Percentiles rank a stretch among this genome's conserved stretches.
Evolutionary conservation across 2,329 filamentous ascomycete species (phyloP).

Genomic region (Hypoxylon sp.): DNA sequence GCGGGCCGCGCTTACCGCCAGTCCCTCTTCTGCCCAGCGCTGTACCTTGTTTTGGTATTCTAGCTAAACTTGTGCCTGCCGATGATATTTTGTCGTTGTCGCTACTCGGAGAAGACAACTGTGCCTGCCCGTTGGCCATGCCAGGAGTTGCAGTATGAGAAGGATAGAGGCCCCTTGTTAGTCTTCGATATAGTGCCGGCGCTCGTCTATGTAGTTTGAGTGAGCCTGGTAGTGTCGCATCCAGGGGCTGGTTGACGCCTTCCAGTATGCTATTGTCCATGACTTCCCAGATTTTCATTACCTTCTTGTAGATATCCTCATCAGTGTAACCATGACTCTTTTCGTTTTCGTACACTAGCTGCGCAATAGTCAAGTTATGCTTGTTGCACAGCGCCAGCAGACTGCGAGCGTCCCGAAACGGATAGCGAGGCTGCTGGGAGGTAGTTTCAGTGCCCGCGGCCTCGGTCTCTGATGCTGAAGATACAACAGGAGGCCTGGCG

Average conservation of each 20-base stretch:
- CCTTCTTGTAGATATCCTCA: constrained; percentile 64
- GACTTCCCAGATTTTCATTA: constrained; percentile 66
- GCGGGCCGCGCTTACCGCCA: constrained; percentile 55
- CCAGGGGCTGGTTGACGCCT: constrained; percentile 62
- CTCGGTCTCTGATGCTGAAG: constrained; percentile 36
- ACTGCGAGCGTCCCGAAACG: constrained; percentile 64
- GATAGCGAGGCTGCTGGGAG: constrained; percentile 60
- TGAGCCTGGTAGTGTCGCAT: constrained; percentile 62
- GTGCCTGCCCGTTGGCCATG: constrained; percentile 29
- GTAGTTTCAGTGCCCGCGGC: constrained; percentile 25
- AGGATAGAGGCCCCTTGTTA: constrained; percentile 64
- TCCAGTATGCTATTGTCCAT: constrained; percentile 68
- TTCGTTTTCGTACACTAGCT: constrained; percentile 68
- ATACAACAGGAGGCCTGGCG: constrained; percentile 25
- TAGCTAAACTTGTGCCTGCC: constrained; percentile 9
- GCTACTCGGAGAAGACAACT: constrained; percentile 39
- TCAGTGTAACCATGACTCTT: constrained; percentile 67
- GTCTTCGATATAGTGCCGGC: constrained; percentile 61
- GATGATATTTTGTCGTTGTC: constrained; percentile 11
- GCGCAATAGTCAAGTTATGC: constrained; percentile 67
- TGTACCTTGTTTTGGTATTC: constrained; percentile 22
- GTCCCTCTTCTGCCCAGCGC: constrained; percentile 42
- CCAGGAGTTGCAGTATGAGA: constrained; percentile 50
- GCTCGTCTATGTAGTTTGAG: constrained; percentile 64
- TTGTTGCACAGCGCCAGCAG: constrained; percentile 64